phyloP scores from a whole-genome alignment of 441 rosid genomes.

The Gossypium davidsonii region DNA sequence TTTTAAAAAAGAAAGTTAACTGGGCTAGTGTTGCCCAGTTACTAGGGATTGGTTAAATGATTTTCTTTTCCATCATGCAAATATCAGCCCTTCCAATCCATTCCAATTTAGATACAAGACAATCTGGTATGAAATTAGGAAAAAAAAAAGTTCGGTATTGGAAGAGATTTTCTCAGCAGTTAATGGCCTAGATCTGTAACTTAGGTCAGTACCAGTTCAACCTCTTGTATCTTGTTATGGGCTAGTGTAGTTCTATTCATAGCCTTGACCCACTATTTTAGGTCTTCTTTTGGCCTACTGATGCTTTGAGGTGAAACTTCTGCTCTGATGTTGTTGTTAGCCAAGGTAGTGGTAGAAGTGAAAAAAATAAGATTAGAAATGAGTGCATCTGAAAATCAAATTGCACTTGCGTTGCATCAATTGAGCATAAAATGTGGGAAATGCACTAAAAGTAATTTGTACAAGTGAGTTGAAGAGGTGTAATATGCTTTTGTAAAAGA shows the following conservation, averaged over 20 bases:
- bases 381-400: not conserved
- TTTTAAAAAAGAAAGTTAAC: not conserved
- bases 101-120: not conserved
- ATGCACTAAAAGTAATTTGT: not conserved
- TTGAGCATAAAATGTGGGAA: not conserved
- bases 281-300: not conserved
- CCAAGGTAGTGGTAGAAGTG: not conserved
- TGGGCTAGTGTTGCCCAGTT: not conserved
- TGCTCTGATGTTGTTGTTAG: not conserved
- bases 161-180: not conserved
- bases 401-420: not conserved
- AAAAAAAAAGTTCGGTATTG: not conserved
- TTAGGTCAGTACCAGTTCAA: not conserved
- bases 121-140: not conserved
- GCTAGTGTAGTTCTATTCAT: not conserved
- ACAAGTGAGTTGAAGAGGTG: not conserved
- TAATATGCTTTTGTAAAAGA: not conserved
- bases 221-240: not conserved
- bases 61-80: not conserved
- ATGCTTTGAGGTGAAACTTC: not conserved
- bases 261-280: not conserved
- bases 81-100: not conserved
- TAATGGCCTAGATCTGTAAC: not conserved
- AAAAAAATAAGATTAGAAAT: not conserved
- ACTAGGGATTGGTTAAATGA: not conserved